These are phyloP conservation scores for Ogataea saltuana DNA, from an alignment of 805 yeast genomes.

Conservation along the genomic window DNA sequence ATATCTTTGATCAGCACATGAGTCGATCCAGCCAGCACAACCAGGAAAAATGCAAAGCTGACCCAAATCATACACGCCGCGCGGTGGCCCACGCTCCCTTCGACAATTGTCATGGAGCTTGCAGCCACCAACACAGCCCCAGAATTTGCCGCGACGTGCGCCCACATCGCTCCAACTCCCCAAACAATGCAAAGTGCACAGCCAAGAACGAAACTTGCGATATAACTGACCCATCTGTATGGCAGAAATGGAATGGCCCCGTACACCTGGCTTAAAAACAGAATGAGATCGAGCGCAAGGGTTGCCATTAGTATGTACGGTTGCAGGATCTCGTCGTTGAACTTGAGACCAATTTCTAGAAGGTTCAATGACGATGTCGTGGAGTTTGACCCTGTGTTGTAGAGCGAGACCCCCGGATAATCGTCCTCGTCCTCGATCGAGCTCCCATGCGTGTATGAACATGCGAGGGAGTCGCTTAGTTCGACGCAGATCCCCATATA, in stretches of 20 bases:
- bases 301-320: conserved; percentile 55
- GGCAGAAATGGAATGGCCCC: conserved; percentile 53
- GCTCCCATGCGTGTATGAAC: conserved; percentile 31
- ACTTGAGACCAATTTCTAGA: conserved; percentile 45
- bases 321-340: conserved; percentile 48
- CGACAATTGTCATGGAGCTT: conserved; percentile 52
- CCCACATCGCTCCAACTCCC: conserved; percentile 69
- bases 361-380: conserved; percentile 43
- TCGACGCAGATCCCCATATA: conserved; percentile 59
- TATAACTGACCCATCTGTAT: conserved; percentile 29
- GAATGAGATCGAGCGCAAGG: conserved; percentile 43
- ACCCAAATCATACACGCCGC: conserved; percentile 65
- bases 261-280: conserved; percentile 46
- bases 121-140: conserved; percentile 44
- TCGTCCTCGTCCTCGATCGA: conserved; percentile 19
- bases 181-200: conserved; percentile 46
- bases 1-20: conserved; percentile 38
- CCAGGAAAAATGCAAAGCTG: conserved; percentile 49
- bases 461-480: conserved; percentile 34
- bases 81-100: conserved; percentile 46
- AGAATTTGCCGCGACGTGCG: conserved; percentile 54
- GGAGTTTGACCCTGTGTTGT: conserved; percentile 35
- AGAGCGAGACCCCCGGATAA: conserved; percentile 38
- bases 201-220: conserved; percentile 35
- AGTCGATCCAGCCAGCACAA: conserved; percentile 43